Percentiles rank a stretch among this genome's conserved stretches.
phyloP scores from a whole-genome alignment of 1,284 basidiomycete genomes.

The Coniferiporia weirii region DNA sequence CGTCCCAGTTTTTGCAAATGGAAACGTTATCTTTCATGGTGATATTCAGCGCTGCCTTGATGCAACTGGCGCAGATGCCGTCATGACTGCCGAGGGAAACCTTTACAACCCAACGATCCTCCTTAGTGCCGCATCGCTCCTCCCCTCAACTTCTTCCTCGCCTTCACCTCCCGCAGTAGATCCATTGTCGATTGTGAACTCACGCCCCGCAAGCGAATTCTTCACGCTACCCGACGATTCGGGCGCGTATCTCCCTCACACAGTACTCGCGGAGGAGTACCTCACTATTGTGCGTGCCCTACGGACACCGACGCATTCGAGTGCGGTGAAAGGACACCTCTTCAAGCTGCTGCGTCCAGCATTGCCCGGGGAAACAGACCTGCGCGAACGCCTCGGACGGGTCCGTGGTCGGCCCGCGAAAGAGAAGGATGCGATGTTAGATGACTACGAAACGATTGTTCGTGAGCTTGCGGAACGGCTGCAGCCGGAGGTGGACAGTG shows the following conservation, averaged over 20 bases:
- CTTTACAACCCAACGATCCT: conserved; percentile 93
- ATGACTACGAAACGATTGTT: too few species aligned
- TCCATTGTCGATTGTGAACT: conserved; percentile 22
- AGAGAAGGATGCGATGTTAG: too few species aligned
- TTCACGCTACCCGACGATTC: conserved; percentile 31
- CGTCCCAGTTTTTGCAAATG: conserved; percentile 95
- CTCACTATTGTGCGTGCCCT: conserved; percentile 74
- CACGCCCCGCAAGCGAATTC: conserved; percentile 23
- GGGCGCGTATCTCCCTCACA: conserved; percentile 54
- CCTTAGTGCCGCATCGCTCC: conserved; percentile 20
- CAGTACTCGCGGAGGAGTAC: conserved; percentile 79
- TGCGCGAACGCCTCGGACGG: conserved; percentile 67
- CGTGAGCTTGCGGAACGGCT: too few species aligned
- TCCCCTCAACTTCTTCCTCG: conserved; percentile 20
- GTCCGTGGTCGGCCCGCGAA: conserved; percentile 22
- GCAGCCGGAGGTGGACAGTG: too few species aligned
- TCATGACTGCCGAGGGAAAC: conserved; percentile 96
- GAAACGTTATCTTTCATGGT: conserved; percentile 85
- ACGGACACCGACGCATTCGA: conserved; percentile 66
- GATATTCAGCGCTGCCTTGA: conserved; percentile 78
- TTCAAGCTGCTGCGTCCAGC: conserved; percentile 89
- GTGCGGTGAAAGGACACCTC: conserved; percentile 87
- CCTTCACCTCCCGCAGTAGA: conserved; percentile 14
- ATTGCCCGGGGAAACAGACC: conserved; percentile 62
- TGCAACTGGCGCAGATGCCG: conserved; percentile 82